A percentile compares a stretch with the other conserved stretches of the same genome.
phyloP scores from a whole-genome alignment of 768 basidiomycete species.

The Lactarius hengduanensis region DNA sequence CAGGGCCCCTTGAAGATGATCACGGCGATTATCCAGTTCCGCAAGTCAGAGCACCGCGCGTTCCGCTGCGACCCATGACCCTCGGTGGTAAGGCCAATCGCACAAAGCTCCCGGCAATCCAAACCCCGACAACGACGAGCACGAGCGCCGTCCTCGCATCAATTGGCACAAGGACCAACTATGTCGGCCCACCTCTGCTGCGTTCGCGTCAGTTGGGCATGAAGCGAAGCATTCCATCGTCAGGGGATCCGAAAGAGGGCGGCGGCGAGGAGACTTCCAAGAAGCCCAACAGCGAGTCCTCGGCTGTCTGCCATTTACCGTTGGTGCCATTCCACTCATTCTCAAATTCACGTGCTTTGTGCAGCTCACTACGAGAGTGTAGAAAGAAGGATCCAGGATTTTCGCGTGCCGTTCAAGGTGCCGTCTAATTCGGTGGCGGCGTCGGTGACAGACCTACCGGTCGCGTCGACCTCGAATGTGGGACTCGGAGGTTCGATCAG shows the following conservation, averaged over 20 bases:
- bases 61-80: background rate
- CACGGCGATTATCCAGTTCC: slow-evolving; percentile 31
- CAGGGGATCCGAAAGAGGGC: slow-evolving; percentile 7
- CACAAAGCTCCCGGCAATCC: background rate
- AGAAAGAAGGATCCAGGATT: slow-evolving; percentile 15
- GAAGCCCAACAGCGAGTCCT: slow-evolving; percentile 11
- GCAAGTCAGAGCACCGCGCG: background rate
- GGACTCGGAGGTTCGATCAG: background rate
- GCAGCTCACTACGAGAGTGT: background rate
- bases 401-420: slow-evolving; percentile 39
- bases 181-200: slow-evolving; percentile 25
- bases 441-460: background rate
- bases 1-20: slow-evolving; percentile 32
- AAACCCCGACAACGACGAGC: background rate
- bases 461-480: background rate
- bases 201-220: slow-evolving; percentile 20
- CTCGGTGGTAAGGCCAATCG: background rate
- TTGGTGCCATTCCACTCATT: background rate
- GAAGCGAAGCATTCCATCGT: slow-evolving; percentile 14
- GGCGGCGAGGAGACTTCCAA: slow-evolving; percentile 15
- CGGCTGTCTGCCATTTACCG: background rate
- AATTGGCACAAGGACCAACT: slow-evolving; percentile 21
- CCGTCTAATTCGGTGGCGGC: slow-evolving; percentile 25
- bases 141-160: slow-evolving; percentile 27
- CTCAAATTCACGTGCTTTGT: background rate